Conservation (phyloP, 345 rosid genomes). For the Citrus glauca region DNA sequence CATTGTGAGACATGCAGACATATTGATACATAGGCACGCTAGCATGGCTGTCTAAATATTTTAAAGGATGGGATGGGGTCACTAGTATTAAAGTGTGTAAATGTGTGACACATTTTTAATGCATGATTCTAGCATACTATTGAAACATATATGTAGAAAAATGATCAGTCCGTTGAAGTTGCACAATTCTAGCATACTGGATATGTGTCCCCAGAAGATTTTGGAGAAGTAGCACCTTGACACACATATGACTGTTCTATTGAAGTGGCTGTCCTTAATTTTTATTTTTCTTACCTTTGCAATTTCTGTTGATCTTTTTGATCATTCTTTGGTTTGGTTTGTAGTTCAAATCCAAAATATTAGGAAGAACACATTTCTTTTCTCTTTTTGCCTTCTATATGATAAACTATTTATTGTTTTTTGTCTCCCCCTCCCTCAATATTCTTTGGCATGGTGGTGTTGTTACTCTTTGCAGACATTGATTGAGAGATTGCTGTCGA, state of each 20-base stretch:
- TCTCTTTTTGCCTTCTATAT: neutral
- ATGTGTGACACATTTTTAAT: neutral
- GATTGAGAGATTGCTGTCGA: constrained; percentile 63
- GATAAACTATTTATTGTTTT: neutral
- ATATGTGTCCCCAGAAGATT: neutral
- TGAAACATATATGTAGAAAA: too few species aligned
- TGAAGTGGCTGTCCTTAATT: neutral
- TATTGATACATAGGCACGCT: neutral
- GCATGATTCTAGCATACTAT: too few species aligned
- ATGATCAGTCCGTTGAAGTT: too few species aligned
- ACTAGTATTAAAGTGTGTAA: neutral
- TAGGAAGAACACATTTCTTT: neutral
- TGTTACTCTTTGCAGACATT: constrained; percentile 47
- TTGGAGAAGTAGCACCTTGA: neutral
- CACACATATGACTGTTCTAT: neutral
- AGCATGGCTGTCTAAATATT: neutral
- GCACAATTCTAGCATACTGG: neutral
- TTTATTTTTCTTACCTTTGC: neutral
- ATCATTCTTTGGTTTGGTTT: neutral
- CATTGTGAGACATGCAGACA: neutral
- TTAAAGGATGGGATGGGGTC: neutral
- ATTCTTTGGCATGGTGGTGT: neutral
- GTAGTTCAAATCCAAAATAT: neutral
- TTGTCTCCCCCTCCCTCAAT: neutral
- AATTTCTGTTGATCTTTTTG: neutral